Percentiles rank a stretch among this genome's conserved stretches.
phyloP scores from a whole-genome alignment of 805 yeast genomes.

The Schwanniomyces pseudopolymorphus region DNA sequence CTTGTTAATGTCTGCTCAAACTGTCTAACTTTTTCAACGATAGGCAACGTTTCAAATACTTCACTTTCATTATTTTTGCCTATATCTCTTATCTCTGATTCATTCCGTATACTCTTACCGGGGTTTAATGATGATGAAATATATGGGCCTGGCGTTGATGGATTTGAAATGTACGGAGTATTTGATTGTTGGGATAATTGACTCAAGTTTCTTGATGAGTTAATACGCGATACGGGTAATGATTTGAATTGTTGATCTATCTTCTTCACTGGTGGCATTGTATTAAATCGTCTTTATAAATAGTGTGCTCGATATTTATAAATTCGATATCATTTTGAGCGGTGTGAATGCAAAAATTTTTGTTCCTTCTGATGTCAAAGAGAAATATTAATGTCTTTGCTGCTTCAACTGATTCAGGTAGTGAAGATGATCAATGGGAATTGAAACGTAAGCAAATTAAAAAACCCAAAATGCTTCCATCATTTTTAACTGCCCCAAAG shows the following conservation, averaged over 20 bases:
- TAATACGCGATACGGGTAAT: conserved; percentile 37
- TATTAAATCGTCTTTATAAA: neutral
- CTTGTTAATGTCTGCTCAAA: conserved; percentile 29
- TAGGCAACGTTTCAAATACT: conserved; percentile 30
- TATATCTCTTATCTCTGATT: conserved; percentile 14
- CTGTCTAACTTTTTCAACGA: conserved; percentile 27
- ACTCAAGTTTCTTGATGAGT: conserved; percentile 30
- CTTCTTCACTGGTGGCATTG: conserved; percentile 29
- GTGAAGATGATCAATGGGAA: neutral
- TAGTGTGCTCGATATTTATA: neutral
- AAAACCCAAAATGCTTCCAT: neutral
- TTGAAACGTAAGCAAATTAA: neutral
- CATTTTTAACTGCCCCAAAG: neutral
- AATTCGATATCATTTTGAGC: neutral
- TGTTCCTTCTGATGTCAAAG: neutral
- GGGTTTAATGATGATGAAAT: conserved; percentile 42
- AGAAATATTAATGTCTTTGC: conserved; percentile 1
- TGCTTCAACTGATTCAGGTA: conserved; percentile 3
- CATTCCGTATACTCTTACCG: conserved; percentile 25
- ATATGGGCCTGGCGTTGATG: conserved; percentile 28
- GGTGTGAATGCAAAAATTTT: neutral
- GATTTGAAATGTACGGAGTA: conserved; percentile 17
- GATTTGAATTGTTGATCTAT: conserved; percentile 27
- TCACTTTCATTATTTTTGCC: conserved; percentile 22
- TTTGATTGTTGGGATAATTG: conserved; percentile 17